Evolutionary conservation across 164 flowering plant species (phyloP).

Genomic region (Vitis vinifera): DNA sequence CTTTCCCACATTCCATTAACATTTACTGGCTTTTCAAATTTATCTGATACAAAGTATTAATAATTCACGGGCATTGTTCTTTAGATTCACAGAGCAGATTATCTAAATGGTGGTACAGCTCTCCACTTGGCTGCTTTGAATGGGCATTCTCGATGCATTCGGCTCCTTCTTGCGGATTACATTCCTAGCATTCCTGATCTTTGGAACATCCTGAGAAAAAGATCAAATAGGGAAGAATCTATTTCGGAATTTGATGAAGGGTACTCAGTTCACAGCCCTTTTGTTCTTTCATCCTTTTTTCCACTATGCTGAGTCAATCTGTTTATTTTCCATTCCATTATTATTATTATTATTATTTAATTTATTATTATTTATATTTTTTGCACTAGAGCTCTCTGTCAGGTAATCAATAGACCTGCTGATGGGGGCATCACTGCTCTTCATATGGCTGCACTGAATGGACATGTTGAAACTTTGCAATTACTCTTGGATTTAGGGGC

Average conservation of each 20-base stretch:
- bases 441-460: slow-evolving; percentile 95
- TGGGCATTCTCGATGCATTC: slow-evolving; percentile 87
- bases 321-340: background rate
- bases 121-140: slow-evolving; percentile 92
- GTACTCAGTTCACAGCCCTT: slow-evolving; percentile 30
- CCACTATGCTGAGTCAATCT: background rate
- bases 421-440: slow-evolving; percentile 97
- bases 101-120: slow-evolving; percentile 93
- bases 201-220: slow-evolving; percentile 40
- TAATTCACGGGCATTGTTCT: slow-evolving; percentile 12
- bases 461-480: slow-evolving; percentile 76
- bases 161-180: slow-evolving; percentile 85
- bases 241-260: slow-evolving; percentile 51
- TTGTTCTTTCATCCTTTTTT: background rate
- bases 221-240: slow-evolving; percentile 29
- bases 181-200: slow-evolving; percentile 66
- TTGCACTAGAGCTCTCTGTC: slow-evolving; percentile 51
- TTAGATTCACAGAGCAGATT: slow-evolving; percentile 87
- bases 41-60: background rate
- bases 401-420: slow-evolving; percentile 66
- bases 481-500: slow-evolving; percentile 87
- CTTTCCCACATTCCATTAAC: background rate
- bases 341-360: background rate
- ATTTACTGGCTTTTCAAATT: background rate
- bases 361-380: slow-evolving; percentile 2